Evolutionary conservation across 768 basidiomycete species (phyloP).

Genomic region (Mycena chlorophos): DNA sequence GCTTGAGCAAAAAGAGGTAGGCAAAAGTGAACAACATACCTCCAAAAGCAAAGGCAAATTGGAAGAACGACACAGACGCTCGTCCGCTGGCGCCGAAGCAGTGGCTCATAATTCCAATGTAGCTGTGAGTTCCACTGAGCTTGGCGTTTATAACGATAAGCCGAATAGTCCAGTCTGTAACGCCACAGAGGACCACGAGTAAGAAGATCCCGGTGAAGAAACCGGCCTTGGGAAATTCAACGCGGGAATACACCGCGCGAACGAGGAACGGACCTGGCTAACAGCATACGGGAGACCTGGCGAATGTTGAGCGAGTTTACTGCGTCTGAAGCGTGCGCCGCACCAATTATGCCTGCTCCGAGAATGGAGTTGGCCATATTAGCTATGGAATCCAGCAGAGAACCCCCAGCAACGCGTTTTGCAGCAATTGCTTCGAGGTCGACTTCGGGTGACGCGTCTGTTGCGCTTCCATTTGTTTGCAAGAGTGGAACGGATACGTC

Average conservation of each 20-base stretch:
- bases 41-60: constrained; percentile 97
- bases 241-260: too few relatives aligned
- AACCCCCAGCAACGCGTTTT: constrained; percentile 68
- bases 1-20: constrained; percentile 5
- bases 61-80: constrained; percentile 93
- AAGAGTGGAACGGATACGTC: constrained; percentile 57
- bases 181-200: constrained; percentile 71
- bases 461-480: constrained; percentile 33
- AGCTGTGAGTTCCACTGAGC: constrained; percentile 86
- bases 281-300: constrained; percentile 91
- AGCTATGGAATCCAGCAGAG: constrained; percentile 76
- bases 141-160: constrained; percentile 96
- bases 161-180: constrained; percentile 98
- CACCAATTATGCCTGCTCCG: constrained; percentile 45
- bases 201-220: constrained; percentile 87
- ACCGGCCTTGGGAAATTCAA: too few relatives aligned
- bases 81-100: constrained; percentile 92
- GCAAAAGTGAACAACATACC: constrained; percentile 46
- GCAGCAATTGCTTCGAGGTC: constrained; percentile 74
- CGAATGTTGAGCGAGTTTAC: not conserved
- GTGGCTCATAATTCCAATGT: constrained; percentile 91
- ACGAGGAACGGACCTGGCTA: too few relatives aligned
- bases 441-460: constrained; percentile 37
- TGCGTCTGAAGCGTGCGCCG: constrained; percentile 12
- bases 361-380: constrained; percentile 97